These are phyloP conservation scores for Myotisia sp. DNA, from an alignment of 2,329 filamentous ascomycete species.

Conservation along the genomic window DNA sequence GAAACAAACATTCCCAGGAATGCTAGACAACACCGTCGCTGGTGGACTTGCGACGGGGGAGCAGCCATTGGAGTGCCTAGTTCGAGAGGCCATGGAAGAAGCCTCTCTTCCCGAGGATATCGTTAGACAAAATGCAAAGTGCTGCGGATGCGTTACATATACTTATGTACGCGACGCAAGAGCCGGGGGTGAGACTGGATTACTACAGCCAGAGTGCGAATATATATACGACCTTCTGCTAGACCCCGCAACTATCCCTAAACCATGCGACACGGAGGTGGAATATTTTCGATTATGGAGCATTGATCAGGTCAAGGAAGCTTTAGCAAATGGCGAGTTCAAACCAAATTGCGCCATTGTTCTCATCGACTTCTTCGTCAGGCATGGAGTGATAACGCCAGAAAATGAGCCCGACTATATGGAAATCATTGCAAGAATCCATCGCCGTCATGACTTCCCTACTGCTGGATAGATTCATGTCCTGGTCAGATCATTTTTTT, in stretches of 20 bases:
- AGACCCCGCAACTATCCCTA: conserved; percentile 50
- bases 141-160: conserved; percentile 65
- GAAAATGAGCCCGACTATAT: conserved; percentile 68
- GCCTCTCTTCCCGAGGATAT: conserved; percentile 60
- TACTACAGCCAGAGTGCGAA: conserved; percentile 81
- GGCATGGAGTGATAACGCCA: conserved; percentile 63
- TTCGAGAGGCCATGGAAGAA: conserved; percentile 81
- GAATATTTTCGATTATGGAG: conserved; percentile 67
- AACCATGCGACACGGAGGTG: conserved; percentile 78
- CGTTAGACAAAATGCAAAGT: conserved; percentile 45
- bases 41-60: conserved; percentile 73
- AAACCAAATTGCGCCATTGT: conserved; percentile 87
- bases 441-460: conserved; percentile 68
- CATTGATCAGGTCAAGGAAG: conserved; percentile 58
- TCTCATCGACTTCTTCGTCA: conserved; percentile 76
- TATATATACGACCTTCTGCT: conserved; percentile 85
- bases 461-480: too few relatives aligned
- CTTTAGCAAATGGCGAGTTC: conserved; percentile 59
- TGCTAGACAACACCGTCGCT: conserved; percentile 90
- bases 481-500: too few relatives aligned
- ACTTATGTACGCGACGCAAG: conserved; percentile 62
- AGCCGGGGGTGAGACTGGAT: conserved; percentile 63
- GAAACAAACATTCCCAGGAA: conserved; percentile 81
- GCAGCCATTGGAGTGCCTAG: conserved; percentile 61
- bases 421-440: conserved; percentile 60